Conservation (phyloP, 257 asterid species). For the Solanum pennellii region DNA sequence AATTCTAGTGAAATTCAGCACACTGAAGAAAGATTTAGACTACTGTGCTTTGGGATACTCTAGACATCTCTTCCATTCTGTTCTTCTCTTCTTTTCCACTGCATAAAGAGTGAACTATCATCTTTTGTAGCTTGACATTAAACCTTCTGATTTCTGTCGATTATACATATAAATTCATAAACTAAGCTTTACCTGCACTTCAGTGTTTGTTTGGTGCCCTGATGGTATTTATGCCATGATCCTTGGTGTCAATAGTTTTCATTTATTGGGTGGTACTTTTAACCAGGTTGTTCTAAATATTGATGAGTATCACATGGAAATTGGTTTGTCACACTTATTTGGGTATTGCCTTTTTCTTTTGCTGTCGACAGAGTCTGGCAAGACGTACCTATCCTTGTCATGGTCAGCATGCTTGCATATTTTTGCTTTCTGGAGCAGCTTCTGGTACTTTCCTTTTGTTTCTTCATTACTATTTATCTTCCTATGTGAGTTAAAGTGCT, state of each 20-base stretch:
- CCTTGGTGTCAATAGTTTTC: neutral
- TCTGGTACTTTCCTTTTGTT: conserved; percentile 44
- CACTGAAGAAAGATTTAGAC: neutral
- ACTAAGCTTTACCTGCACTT: neutral
- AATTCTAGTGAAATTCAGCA: neutral
- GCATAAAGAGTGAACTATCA: neutral
- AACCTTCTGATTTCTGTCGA: neutral
- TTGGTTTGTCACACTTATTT: neutral
- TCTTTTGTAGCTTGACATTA: neutral
- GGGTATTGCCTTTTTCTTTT: neutral
- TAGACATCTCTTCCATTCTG: too few relatives aligned
- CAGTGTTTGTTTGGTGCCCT: neutral
- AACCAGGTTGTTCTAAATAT: neutral
- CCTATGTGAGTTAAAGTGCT: neutral
- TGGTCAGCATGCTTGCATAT: conserved; percentile 97
- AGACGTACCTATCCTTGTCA: conserved; percentile 89
- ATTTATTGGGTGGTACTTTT: neutral
- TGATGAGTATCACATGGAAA: neutral
- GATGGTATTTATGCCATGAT: neutral
- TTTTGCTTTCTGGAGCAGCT: conserved; percentile 98
- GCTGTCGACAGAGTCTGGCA: conserved; percentile 71
- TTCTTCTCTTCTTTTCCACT: too few relatives aligned
- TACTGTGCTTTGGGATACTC: too few relatives aligned
- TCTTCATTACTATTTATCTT: neutral
- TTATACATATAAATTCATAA: neutral